phyloP scores from a whole-genome alignment of 2,329 filamentous ascomycete genomes.

The Aspergillus pseudonomiae region DNA sequence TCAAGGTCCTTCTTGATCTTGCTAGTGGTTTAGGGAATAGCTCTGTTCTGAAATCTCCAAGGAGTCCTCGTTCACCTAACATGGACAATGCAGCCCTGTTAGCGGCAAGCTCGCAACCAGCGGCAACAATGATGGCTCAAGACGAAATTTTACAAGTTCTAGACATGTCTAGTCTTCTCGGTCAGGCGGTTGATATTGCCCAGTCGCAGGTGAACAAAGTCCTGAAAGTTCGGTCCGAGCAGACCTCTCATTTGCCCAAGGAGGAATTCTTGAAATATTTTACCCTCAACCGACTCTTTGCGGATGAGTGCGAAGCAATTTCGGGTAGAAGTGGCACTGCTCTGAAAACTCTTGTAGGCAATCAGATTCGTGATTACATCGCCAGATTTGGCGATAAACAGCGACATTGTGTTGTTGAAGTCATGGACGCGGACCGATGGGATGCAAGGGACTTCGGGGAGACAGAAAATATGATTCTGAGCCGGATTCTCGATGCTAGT shows the following conservation, averaged over 20 bases:
- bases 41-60: constrained; percentile 50
- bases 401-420: constrained; percentile 58
- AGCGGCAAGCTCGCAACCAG: constrained; percentile 25
- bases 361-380: constrained; percentile 66
- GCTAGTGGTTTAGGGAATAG: constrained; percentile 63
- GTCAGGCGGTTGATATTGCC: constrained; percentile 68
- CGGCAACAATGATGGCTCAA: constrained; percentile 44
- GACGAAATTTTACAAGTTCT: constrained; percentile 66
- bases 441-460: constrained; percentile 66
- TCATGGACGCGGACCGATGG: constrained; percentile 66
- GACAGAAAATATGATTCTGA: constrained; percentile 53
- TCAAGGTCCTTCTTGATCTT: constrained; percentile 92
- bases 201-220: constrained; percentile 67
- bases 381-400: constrained; percentile 59
- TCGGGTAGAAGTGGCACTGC: constrained; percentile 63
- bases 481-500: constrained; percentile 61
- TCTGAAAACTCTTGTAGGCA: constrained; percentile 63
- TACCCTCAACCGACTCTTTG: constrained; percentile 64
- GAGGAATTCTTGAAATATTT: constrained; percentile 65
- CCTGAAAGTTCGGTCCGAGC: constrained; percentile 65
- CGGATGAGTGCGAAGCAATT: constrained; percentile 68
- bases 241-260: constrained; percentile 58
- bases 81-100: constrained; percentile 46
- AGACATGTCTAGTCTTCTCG: constrained; percentile 67
- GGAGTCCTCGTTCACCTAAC: constrained; percentile 49